Conservation (phyloP, 305 asterid genomes). For the Fraxinus ornus region DNA sequence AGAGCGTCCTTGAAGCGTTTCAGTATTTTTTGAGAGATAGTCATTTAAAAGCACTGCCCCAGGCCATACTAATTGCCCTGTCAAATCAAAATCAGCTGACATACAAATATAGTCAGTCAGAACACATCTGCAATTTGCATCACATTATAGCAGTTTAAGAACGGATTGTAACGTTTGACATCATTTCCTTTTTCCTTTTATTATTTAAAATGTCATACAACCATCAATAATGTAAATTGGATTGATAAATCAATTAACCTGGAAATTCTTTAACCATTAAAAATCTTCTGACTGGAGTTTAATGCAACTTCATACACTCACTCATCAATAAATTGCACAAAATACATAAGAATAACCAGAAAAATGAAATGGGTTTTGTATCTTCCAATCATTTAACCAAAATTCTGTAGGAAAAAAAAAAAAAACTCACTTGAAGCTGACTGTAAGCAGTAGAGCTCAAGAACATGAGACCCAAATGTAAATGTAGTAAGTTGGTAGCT, state of each 20-base stretch:
- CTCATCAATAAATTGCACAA: background rate
- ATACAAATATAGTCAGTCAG: slow-evolving; percentile 31
- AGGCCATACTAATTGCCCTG: slow-evolving; percentile 98
- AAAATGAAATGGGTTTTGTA: background rate
- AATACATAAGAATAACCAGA: background rate
- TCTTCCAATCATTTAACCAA: background rate
- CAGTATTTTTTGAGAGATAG: slow-evolving; percentile 69
- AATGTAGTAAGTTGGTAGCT: slow-evolving; percentile 80
- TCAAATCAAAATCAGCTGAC: slow-evolving; percentile 96
- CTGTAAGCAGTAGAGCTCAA: slow-evolving; percentile 81
- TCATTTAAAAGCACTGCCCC: slow-evolving; percentile 84
- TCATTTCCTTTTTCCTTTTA: background rate
- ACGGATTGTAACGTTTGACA: background rate
- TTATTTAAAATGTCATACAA: background rate
- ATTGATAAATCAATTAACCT: background rate
- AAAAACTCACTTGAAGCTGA: slow-evolving; percentile 73
- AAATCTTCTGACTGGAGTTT: background rate
- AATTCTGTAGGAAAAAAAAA: background rate
- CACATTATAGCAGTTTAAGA: background rate
- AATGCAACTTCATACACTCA: slow-evolving; percentile 4
- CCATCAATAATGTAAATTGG: background rate
- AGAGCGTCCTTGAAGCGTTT: slow-evolving; percentile 65
- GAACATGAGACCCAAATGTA: slow-evolving; percentile 76
- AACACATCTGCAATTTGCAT: background rate
- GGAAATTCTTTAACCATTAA: background rate